A percentile compares a stretch with the other conserved stretches of the same genome.
phyloP scores from a whole-genome alignment of 31 red algal species.

The Porphyra umbilicalis region DNA sequence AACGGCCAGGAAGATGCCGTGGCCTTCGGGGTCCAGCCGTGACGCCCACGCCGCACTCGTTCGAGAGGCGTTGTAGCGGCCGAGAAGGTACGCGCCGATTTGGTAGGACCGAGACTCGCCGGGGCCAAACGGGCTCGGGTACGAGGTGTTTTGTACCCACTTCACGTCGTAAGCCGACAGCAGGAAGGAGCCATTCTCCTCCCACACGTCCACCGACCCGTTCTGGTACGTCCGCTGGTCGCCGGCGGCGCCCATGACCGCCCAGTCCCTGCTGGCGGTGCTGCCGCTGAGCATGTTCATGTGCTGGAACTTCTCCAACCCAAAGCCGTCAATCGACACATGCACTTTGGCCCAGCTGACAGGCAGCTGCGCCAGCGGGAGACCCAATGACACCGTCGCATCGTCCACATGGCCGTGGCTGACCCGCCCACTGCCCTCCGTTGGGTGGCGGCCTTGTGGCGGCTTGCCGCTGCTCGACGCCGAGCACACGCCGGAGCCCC shows the following conservation, averaged over 20 bases:
- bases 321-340: not conserved
- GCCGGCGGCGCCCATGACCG: constrained; percentile 42
- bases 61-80: constrained; percentile 17
- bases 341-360: not conserved
- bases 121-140: constrained; percentile 44
- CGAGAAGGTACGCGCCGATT: constrained; percentile 48
- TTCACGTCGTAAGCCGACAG: constrained; percentile 38
- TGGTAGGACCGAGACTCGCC: constrained; percentile 7
- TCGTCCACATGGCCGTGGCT: not conserved
- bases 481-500: not conserved
- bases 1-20: constrained; percentile 44
- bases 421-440: not conserved
- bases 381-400: not conserved
- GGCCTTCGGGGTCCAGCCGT: constrained; percentile 30
- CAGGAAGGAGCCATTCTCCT: constrained; percentile 9
- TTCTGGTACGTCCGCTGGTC: constrained; percentile 36
- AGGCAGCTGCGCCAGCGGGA: not conserved
- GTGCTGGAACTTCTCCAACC: constrained; percentile 14
- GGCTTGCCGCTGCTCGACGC: not conserved
- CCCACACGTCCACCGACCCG: constrained; percentile 25
- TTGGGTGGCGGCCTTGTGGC: not conserved
- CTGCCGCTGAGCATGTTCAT: constrained; percentile 31
- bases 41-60: constrained; percentile 44
- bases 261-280: constrained; percentile 15
- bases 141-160: constrained; percentile 71